Evolutionary conservation across 441 rosid species (phyloP).

Genomic region (Euphorbia corollata): DNA sequence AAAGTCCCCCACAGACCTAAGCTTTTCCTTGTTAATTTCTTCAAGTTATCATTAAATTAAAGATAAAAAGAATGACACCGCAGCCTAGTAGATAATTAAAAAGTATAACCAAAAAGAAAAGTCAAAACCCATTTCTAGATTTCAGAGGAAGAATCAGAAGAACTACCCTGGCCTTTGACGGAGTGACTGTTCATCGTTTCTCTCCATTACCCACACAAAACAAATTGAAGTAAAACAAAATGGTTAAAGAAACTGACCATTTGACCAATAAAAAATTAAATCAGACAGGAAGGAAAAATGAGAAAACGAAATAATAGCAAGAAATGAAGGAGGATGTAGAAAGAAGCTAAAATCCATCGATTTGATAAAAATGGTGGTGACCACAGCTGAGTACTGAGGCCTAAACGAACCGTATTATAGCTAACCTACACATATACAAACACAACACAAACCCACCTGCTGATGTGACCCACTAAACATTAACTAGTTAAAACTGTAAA

Average conservation of each 20-base stretch:
- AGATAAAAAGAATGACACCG: not conserved
- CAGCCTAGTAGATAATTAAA: not conserved
- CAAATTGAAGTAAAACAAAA: conserved; percentile 1
- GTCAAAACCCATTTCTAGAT: conserved; percentile 9
- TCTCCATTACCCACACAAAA: not conserved
- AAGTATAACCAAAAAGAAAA: not conserved
- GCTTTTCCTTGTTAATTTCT: conserved; percentile 15
- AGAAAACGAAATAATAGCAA: conserved; percentile 4
- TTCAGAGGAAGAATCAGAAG: not conserved
- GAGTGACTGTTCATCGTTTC: not conserved
- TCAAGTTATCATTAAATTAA: conserved; percentile 11
- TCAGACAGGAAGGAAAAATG: not conserved
- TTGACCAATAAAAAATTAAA: not conserved
- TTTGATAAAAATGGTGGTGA: conserved; percentile 40
- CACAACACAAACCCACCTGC: conserved; percentile 48
- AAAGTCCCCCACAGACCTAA: conserved; percentile 30
- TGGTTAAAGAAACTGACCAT: not conserved
- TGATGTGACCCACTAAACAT: conserved; percentile 90
- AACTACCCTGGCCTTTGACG: not conserved
- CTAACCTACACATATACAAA: conserved; percentile 19
- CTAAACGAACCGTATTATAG: conserved; percentile 37
- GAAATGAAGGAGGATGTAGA: not conserved
- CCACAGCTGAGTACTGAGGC: conserved; percentile 44
- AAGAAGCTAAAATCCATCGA: conserved; percentile 13
- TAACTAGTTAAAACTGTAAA: conserved; percentile 55